A percentile compares a stretch with the other conserved stretches of the same genome.
Conservation (phyloP, 1,284 basidiomycete species). For the Cystobasidium slooffiae region DNA sequence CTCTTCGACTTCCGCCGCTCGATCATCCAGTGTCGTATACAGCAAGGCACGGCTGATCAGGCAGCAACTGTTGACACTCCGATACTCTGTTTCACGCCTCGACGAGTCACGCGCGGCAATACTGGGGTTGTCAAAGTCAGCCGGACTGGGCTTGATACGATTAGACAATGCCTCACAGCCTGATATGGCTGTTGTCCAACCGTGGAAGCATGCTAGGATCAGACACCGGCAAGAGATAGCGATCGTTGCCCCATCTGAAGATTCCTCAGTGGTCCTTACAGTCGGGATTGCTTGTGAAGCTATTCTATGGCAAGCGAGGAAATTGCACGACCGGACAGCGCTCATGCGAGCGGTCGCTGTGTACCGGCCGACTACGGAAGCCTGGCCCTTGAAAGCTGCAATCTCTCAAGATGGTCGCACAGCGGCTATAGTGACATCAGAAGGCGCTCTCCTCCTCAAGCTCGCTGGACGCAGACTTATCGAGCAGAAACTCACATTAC, state of each 20-base stretch:
- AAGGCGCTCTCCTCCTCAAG: neutral
- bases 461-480: neutral
- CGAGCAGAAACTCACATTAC: neutral
- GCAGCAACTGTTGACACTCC: slow-evolving; percentile 8
- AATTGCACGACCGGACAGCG: slow-evolving; percentile 5
- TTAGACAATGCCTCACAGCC: neutral
- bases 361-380: neutral
- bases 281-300: slow-evolving; percentile 13
- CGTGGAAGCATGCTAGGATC: slow-evolving; percentile 13
- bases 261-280: neutral
- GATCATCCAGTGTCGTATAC: neutral
- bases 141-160: slow-evolving; percentile 2
- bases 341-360: slow-evolving; percentile 9
- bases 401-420: slow-evolving; percentile 14
- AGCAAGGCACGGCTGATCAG: neutral
- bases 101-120: neutral
- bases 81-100: neutral
- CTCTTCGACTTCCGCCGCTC: slow-evolving; percentile 44
- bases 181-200: neutral
- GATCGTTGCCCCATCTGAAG: neutral
- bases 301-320: slow-evolving; percentile 33
- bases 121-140: neutral
- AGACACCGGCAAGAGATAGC: slow-evolving; percentile 12
- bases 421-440: slow-evolving; percentile 7
- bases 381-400: neutral